Conservation (phyloP, 768 basidiomycete genomes). For the Phanerochaete carnosa region DNA sequence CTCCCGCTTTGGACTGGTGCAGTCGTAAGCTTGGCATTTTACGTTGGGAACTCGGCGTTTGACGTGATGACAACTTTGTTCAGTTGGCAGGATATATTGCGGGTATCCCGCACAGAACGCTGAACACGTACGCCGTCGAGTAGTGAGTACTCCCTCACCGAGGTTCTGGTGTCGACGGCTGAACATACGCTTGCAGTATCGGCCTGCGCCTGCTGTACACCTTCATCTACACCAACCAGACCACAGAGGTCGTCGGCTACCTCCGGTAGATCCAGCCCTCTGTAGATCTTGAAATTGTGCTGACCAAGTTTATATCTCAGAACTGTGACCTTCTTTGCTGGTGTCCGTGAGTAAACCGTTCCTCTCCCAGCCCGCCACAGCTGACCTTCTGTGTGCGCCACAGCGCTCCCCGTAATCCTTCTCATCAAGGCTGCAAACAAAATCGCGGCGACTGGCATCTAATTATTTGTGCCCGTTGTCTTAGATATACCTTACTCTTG, state of each 20-base stretch:
- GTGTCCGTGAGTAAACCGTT: not conserved
- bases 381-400: not conserved
- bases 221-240: constrained; percentile 6
- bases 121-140: constrained; percentile 1
- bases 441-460: not conserved
- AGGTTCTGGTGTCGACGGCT: not conserved
- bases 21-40: not conserved
- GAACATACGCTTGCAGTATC: not conserved
- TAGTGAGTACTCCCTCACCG: not conserved
- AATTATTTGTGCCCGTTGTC: too few relatives aligned
- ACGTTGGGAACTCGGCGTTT: not conserved
- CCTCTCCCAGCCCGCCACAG: not conserved
- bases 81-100: constrained; percentile 8
- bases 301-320: not conserved
- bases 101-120: not conserved
- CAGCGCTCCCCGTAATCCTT: constrained; percentile 3
- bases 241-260: not conserved
- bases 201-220: constrained; percentile 3
- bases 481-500: too few relatives aligned
- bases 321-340: not conserved
- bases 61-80: not conserved
- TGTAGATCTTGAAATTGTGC: not conserved
- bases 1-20: constrained; percentile 7
- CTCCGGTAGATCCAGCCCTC: not conserved
- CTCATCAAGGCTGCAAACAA: constrained; percentile 8